Evolutionary conservation across 75 land plant species (phyloP).

Genomic region (Picea glauca): DNA sequence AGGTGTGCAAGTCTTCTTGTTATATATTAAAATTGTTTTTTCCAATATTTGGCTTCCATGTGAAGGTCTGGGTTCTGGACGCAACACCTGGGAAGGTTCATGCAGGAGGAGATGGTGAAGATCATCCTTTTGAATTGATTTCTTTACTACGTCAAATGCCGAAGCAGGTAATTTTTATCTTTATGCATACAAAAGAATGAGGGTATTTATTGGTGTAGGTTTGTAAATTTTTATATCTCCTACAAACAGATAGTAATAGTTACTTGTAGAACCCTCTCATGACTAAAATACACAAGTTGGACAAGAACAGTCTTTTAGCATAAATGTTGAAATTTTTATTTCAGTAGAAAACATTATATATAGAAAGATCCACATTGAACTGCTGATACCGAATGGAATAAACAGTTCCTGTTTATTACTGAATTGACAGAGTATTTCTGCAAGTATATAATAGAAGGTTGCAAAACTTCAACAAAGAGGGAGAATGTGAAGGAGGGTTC

Average conservation of each 20-base stretch:
- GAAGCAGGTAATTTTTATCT: constrained; percentile 45
- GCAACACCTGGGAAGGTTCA: constrained; percentile 93
- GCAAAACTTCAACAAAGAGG: too few relatives aligned
- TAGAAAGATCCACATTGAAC: not conserved
- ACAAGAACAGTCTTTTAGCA: not conserved
- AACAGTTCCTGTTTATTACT: too few relatives aligned
- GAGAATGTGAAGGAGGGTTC: too few relatives aligned
- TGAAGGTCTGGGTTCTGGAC: constrained; percentile 93
- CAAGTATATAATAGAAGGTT: too few relatives aligned
- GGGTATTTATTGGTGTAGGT: not conserved
- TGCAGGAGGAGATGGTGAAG: constrained; percentile 94
- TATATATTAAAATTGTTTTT: not conserved
- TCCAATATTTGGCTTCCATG: constrained; percentile 4
- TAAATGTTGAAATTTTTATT: not conserved
- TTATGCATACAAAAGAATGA: not conserved
- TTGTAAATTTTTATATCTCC: constrained; percentile 1
- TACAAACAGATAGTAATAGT: not conserved
- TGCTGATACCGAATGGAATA: too few relatives aligned
- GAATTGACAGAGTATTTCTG: too few relatives aligned
- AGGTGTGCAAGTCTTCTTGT: not conserved
- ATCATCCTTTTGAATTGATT: constrained; percentile 93
- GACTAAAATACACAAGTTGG: not conserved
- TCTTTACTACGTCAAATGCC: constrained; percentile 63
- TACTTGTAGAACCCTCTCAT: not conserved
- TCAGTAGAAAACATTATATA: not conserved